These are phyloP conservation scores for Talaromyces albobiverticillius DNA, from an alignment of 2,329 filamentous ascomycete genomes.

Conservation along the genomic window DNA sequence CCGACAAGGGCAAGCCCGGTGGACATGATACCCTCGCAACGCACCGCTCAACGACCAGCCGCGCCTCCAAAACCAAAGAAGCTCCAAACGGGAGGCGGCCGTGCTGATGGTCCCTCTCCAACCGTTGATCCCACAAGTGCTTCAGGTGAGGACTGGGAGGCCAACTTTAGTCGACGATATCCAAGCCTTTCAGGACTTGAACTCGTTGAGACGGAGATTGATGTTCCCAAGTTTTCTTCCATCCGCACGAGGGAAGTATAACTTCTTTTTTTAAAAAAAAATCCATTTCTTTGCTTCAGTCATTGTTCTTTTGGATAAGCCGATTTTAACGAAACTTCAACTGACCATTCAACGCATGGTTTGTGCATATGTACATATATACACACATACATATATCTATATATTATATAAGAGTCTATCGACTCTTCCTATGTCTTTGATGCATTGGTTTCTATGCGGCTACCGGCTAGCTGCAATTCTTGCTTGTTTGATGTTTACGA, in stretches of 20 bases:
- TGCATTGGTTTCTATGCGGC: slow-evolving; percentile 7
- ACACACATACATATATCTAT: not conserved
- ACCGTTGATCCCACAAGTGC: slow-evolving; percentile 23
- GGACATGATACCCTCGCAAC: slow-evolving; percentile 19
- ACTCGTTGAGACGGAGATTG: slow-evolving; percentile 73
- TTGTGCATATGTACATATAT: slow-evolving; percentile 12
- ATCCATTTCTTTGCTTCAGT: not conserved
- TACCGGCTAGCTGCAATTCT: slow-evolving; percentile 10
- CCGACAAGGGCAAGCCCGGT: not conserved
- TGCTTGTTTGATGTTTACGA: not conserved
- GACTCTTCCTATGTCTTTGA: not conserved
- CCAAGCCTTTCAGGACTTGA: slow-evolving; percentile 82
- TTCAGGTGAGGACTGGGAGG: slow-evolving; percentile 59
- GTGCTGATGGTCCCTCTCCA: slow-evolving; percentile 24
- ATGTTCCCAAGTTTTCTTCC: slow-evolving; percentile 34
- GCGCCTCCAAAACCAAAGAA: slow-evolving; percentile 61
- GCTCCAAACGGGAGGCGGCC: slow-evolving; percentile 47
- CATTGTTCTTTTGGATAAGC: not conserved
- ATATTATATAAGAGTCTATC: not conserved
- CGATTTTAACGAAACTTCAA: not conserved
- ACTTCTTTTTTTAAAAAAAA: too few relatives aligned
- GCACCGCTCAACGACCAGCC: slow-evolving; percentile 44
- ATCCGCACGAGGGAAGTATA: slow-evolving; percentile 42
- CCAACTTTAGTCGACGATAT: slow-evolving; percentile 78
- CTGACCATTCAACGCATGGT: not conserved